Conservation (phyloP, 2,329 filamentous ascomycete species). For the Chrysosporium queenslandicum region DNA sequence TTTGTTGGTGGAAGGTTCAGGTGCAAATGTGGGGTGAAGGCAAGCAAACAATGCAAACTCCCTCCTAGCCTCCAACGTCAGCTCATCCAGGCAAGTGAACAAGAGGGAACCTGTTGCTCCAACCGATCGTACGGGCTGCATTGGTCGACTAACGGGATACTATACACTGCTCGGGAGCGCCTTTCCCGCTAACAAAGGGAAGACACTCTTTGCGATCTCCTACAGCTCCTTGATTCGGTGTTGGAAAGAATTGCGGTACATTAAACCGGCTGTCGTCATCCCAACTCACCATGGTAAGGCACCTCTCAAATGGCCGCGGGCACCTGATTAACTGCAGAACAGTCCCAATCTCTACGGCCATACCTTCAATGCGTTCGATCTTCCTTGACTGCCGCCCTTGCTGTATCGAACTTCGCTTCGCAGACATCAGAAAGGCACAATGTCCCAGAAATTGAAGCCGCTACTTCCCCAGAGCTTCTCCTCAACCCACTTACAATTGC, state of each 20-base stretch:
- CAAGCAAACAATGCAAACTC: constrained; percentile 28
- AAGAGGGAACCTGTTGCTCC: background rate
- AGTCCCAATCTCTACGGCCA: constrained; percentile 93
- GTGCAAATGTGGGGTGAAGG: constrained; percentile 16
- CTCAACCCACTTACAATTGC: constrained; percentile 83
- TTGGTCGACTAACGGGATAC: background rate
- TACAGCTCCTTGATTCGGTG: background rate
- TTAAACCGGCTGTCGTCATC: background rate
- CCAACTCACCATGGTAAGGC: constrained; percentile 17
- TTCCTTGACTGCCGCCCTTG: constrained; percentile 85
- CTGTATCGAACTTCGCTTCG: constrained; percentile 92
- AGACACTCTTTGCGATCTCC: background rate
- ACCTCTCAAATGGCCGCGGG: background rate
- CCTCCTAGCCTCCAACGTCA: background rate
- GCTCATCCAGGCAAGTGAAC: background rate
- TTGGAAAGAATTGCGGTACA: background rate
- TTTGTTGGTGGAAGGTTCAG: constrained; percentile 1
- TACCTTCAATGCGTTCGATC: constrained; percentile 95
- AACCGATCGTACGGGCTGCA: background rate
- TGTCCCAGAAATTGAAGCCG: constrained; percentile 92
- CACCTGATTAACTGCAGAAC: constrained; percentile 15
- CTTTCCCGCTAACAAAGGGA: background rate
- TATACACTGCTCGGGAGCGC: background rate
- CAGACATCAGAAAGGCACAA: constrained; percentile 96
- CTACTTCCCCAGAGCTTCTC: constrained; percentile 84